phyloP scores from a whole-genome alignment of 768 basidiomycete genomes.

The Trametes cubensis region DNA sequence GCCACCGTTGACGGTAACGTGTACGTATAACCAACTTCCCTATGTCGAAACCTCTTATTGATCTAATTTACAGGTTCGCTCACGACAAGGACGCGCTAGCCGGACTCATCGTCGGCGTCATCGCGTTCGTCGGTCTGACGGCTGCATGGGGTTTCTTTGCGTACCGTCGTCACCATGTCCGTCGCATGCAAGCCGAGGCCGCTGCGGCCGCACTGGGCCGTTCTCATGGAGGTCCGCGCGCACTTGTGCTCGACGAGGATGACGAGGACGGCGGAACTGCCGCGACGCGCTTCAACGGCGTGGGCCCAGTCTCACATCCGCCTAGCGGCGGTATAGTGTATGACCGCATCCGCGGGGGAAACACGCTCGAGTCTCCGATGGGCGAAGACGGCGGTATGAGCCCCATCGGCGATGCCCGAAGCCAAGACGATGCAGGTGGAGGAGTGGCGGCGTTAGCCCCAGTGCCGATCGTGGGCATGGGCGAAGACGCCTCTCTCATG shows the following conservation, averaged over 20 bases:
- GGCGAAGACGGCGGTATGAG: slow-evolving; percentile 6
- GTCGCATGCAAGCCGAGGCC: slow-evolving; percentile 23
- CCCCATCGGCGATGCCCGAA: slow-evolving; percentile 9
- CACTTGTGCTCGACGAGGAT: slow-evolving; percentile 23
- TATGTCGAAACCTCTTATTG: not conserved
- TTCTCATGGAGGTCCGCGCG: slow-evolving; percentile 6
- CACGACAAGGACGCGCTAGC: slow-evolving; percentile 31
- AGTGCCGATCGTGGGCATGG: slow-evolving; percentile 18
- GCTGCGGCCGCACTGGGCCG: slow-evolving; percentile 23
- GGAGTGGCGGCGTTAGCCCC: slow-evolving; percentile 8
- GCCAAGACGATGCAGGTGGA: slow-evolving; percentile 15
- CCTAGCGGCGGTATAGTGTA: slow-evolving; percentile 4
- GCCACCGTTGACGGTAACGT: slow-evolving; percentile 9
- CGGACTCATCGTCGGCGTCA: slow-evolving; percentile 28
- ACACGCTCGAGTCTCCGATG: slow-evolving; percentile 8
- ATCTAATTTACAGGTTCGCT: slow-evolving; percentile 19
- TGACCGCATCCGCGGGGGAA: slow-evolving; percentile 23
- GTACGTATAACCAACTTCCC: slow-evolving; percentile 14
- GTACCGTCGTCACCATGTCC: slow-evolving; percentile 27
- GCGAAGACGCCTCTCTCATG: slow-evolving; percentile 21
- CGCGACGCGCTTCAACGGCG: slow-evolving; percentile 17
- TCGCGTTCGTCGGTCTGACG: slow-evolving; percentile 27
- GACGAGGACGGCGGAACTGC: slow-evolving; percentile 12
- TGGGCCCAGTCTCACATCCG: slow-evolving; percentile 7
- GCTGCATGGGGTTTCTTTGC: slow-evolving; percentile 25